phyloP scores from a whole-genome alignment of 2,329 filamentous ascomycete genomes.

The Nakataea oryzae region DNA sequence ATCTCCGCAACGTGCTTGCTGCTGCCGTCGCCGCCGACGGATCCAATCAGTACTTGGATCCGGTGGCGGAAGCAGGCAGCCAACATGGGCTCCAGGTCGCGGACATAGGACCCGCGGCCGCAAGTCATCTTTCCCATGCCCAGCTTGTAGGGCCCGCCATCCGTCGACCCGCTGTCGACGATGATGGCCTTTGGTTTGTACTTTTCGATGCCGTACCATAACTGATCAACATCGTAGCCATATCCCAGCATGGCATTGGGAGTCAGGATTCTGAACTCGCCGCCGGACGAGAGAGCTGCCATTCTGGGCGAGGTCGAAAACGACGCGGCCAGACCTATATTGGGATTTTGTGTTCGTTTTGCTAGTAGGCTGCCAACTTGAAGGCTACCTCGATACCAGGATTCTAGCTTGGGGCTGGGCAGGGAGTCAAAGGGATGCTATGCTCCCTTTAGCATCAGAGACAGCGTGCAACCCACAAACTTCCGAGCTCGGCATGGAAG shows the following conservation, averaged over 20 bases:
- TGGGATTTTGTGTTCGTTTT: too few relatives aligned
- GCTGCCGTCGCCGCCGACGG: conserved; percentile 29
- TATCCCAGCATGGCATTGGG: conserved; percentile 16
- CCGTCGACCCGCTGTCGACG: conserved; percentile 15
- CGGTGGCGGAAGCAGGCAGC: conserved; percentile 16
- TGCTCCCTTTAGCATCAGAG: too few relatives aligned
- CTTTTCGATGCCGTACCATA: conserved; percentile 11
- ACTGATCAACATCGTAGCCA: conserved; percentile 12
- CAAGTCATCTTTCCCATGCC: conserved; percentile 28
- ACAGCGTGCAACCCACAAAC: too few relatives aligned
- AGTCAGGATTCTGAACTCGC: conserved; percentile 11
- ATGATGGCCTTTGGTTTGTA: conserved; percentile 12
- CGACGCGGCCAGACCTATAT: background rate
- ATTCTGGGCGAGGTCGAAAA: background rate
- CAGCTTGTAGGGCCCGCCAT: conserved; percentile 14
- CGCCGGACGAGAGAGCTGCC: too few relatives aligned
- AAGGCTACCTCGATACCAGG: too few relatives aligned
- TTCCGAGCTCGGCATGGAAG: too few relatives aligned
- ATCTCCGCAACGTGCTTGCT: conserved; percentile 28
- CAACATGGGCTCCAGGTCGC: conserved; percentile 28
- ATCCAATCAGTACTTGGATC: conserved; percentile 15
- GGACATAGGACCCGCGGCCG: conserved; percentile 25
- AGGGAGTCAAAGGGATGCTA: too few relatives aligned
- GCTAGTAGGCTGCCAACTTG: too few relatives aligned
- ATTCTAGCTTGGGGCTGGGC: too few relatives aligned